Conservation (phyloP, 768 basidiomycete genomes). For the Leucosporidium scottii region DNA sequence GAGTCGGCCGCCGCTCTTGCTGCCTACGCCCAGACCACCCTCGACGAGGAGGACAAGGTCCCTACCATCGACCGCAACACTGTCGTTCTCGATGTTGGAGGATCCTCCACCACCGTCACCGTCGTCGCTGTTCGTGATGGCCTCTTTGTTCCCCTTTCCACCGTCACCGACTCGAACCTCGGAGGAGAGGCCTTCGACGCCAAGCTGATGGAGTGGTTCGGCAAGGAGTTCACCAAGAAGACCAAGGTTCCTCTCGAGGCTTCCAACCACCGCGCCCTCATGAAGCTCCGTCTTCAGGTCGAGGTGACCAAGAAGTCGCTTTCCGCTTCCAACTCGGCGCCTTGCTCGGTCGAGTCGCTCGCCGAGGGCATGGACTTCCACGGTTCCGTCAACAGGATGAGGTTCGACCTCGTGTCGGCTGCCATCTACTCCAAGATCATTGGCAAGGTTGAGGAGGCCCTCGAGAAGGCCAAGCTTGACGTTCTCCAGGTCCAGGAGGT, state of each 20-base stretch:
- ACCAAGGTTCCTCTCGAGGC: slow-evolving; percentile 64
- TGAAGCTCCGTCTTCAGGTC: slow-evolving; percentile 85
- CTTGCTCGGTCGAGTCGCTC: slow-evolving; percentile 85
- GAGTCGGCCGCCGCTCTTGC: slow-evolving; percentile 69
- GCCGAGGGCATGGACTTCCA: slow-evolving; percentile 91
- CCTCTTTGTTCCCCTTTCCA: slow-evolving; percentile 63
- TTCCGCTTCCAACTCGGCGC: slow-evolving; percentile 75
- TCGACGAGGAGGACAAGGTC: slow-evolving; percentile 40
- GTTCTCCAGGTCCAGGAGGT: slow-evolving; percentile 45
- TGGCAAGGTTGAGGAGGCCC: slow-evolving; percentile 40
- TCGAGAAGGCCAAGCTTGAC: slow-evolving; percentile 42
- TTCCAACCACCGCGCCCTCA: slow-evolving; percentile 73
- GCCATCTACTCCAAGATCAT: slow-evolving; percentile 33
- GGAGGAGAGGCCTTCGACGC: slow-evolving; percentile 71
- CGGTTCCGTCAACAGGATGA: slow-evolving; percentile 51
- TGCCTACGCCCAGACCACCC: slow-evolving; percentile 42
- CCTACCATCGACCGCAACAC: slow-evolving; percentile 58
- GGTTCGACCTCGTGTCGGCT: slow-evolving; percentile 46
- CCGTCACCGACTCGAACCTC: slow-evolving; percentile 44
- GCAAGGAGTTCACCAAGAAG: slow-evolving; percentile 95
- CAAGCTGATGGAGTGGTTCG: slow-evolving; percentile 80
- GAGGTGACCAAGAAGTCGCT: slow-evolving; percentile 93
- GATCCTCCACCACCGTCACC: slow-evolving; percentile 61
- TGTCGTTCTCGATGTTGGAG: slow-evolving; percentile 72
- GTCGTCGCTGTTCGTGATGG: slow-evolving; percentile 62